Percentiles rank a stretch among this genome's conserved stretches.
Conservation (phyloP, 2,329 filamentous ascomycete genomes). For the Eutypella sp. region DNA sequence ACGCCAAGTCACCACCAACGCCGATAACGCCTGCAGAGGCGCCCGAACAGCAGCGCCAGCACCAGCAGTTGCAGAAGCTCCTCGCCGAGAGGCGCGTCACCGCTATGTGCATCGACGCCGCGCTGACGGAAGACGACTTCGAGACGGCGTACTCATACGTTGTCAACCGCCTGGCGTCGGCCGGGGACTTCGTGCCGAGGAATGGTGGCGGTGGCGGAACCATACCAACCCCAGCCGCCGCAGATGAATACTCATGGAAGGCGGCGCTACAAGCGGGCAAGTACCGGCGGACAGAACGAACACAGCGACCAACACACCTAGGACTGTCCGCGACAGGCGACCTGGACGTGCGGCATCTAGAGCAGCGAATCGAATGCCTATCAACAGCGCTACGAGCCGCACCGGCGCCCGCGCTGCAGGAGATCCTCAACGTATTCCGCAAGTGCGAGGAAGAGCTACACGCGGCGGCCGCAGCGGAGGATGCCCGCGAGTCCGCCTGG, state of each 20-base stretch:
- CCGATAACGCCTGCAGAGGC: too few species aligned
- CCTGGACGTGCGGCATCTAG: constrained; percentile 63
- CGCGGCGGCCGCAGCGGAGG: constrained; percentile 60
- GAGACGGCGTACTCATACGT: constrained; percentile 85
- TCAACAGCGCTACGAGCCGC: constrained; percentile 71
- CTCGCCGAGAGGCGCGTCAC: constrained; percentile 62
- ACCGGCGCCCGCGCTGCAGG: constrained; percentile 63
- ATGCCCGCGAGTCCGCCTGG: constrained; percentile 64
- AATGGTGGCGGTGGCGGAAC: constrained; percentile 18
- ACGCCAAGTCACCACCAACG: too few species aligned
- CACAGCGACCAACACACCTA: constrained; percentile 53
- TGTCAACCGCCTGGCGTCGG: constrained; percentile 58
- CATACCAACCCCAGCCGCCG: constrained; percentile 10
- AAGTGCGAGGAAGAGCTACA: constrained; percentile 75
- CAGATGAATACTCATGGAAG: constrained; percentile 71
- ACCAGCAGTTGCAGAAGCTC: constrained; percentile 28
- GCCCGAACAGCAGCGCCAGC: too few species aligned
- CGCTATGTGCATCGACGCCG: constrained; percentile 75
- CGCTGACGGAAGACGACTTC: constrained; percentile 72
- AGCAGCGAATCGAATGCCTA: constrained; percentile 77
- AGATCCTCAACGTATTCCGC: constrained; percentile 70
- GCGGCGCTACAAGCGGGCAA: constrained; percentile 75
- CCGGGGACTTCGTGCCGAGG: constrained; percentile 13
- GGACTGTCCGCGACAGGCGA: constrained; percentile 56
- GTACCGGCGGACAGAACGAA: constrained; percentile 54